These are phyloP conservation scores for Penicillium canescens DNA, from an alignment of 495 filamentous ascomycete species.

Conservation along the genomic window DNA sequence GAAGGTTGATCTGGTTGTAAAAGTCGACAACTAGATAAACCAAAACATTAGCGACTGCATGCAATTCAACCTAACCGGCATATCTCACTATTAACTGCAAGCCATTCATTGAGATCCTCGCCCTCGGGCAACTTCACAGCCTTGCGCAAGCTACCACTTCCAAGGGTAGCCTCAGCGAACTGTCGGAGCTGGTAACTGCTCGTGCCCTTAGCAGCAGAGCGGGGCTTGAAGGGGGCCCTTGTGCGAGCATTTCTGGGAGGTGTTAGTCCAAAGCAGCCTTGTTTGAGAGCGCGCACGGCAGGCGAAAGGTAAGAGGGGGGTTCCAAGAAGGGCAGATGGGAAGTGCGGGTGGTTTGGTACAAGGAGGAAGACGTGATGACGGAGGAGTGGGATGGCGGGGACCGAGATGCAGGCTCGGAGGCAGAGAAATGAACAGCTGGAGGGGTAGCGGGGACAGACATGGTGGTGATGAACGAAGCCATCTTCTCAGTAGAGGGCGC, in stretches of 20 bases:
- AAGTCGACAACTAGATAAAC: slow-evolving; percentile 84
- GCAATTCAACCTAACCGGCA: not conserved
- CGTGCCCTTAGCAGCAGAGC: slow-evolving; percentile 81
- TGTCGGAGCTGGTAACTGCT: slow-evolving; percentile 95
- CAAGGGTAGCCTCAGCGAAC: slow-evolving; percentile 95
- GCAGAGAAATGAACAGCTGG: slow-evolving; percentile 33
- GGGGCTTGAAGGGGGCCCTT: slow-evolving; percentile 87
- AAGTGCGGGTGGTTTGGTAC: slow-evolving; percentile 35
- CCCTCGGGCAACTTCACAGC: slow-evolving; percentile 96
- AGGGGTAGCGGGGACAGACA: slow-evolving; percentile 57
- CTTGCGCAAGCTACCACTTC: slow-evolving; percentile 91
- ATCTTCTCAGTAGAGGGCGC: slow-evolving; percentile 35
- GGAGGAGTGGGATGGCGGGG: slow-evolving; percentile 13
- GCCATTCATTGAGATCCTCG: slow-evolving; percentile 95
- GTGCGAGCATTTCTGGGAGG: slow-evolving; percentile 82
- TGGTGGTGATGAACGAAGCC: slow-evolving; percentile 70
- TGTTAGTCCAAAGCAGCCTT: slow-evolving; percentile 42
- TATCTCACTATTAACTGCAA: slow-evolving; percentile 85
- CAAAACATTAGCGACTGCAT: slow-evolving; percentile 5
- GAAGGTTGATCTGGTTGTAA: slow-evolving; percentile 99
- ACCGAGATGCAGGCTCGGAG: slow-evolving; percentile 30
- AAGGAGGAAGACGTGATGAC: slow-evolving; percentile 24
- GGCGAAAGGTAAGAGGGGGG: slow-evolving; percentile 44
- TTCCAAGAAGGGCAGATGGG: slow-evolving; percentile 32
- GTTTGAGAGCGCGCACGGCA: slow-evolving; percentile 41